phyloP scores from a whole-genome alignment of 108 stramenopile genomes.

The Conticribra weissflogii region DNA sequence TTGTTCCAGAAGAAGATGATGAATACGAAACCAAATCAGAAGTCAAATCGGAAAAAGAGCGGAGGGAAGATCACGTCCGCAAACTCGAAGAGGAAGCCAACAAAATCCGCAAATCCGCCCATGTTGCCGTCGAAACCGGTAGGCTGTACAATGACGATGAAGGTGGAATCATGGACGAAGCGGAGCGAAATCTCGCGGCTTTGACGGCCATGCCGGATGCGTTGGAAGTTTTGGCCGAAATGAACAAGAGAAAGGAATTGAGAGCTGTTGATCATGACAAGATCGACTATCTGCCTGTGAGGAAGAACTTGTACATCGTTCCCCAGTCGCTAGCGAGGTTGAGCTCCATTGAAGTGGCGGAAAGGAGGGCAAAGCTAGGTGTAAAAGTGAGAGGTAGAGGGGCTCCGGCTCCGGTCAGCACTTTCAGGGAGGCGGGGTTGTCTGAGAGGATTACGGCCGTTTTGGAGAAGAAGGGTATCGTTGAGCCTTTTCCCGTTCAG shows the following conservation, averaged over 20 bases:
- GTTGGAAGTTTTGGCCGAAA: constrained; percentile 88
- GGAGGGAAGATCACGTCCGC: constrained; percentile 75
- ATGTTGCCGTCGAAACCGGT: constrained; percentile 70
- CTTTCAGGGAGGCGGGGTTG: constrained; percentile 93
- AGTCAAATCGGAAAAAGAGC: constrained; percentile 81
- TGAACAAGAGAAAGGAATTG: constrained; percentile 95
- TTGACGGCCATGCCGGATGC: constrained; percentile 84
- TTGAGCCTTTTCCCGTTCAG: constrained; percentile 95
- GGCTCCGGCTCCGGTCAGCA: constrained; percentile 90
- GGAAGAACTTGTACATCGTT: constrained; percentile 95
- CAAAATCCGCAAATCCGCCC: constrained; percentile 55
- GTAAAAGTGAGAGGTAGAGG: constrained; percentile 91
- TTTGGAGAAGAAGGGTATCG: constrained; percentile 69
- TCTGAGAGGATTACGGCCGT: constrained; percentile 83
- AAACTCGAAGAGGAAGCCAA: constrained; percentile 76
- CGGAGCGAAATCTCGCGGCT: constrained; percentile 82
- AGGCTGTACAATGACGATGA: constrained; percentile 81
- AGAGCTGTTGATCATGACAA: constrained; percentile 92
- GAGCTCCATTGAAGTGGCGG: constrained; percentile 69
- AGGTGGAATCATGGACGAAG: constrained; percentile 94
- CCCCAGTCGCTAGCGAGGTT: constrained; percentile 80
- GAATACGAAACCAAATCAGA: constrained; percentile 60
- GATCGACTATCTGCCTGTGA: constrained; percentile 88
- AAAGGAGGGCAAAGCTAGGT: constrained; percentile 75
- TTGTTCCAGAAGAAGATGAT: constrained; percentile 20